Percentiles rank a stretch among this genome's conserved stretches.
phyloP scores from a whole-genome alignment of 2,329 filamentous ascomycete species.

The Botryotinia globosa region DNA sequence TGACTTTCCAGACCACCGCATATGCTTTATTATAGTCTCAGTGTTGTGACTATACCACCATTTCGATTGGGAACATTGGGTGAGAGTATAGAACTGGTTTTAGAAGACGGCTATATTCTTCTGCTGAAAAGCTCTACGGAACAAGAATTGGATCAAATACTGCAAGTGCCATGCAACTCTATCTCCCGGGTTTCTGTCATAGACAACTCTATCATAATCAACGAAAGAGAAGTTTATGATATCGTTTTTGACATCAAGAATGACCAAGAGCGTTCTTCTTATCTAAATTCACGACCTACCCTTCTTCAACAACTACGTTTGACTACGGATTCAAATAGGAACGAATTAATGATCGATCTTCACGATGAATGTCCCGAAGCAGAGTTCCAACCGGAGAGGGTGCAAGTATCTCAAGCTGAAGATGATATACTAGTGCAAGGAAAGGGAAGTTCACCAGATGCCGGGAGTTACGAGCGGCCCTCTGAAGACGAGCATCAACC shows the following conservation, averaged over 20 bases:
- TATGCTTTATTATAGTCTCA: conserved; percentile 18
- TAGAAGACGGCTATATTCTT: conserved; percentile 15
- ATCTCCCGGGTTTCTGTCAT: conserved; percentile 9
- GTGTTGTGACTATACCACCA: conserved; percentile 9
- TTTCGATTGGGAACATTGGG: conserved; percentile 2
- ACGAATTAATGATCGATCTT: conserved; percentile 4
- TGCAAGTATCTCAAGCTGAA: background rate
- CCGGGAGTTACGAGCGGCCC: background rate
- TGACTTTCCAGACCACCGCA: conserved; percentile 5
- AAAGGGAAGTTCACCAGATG: background rate
- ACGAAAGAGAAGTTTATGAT: background rate
- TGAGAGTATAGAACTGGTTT: conserved; percentile 9
- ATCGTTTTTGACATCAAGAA: conserved; percentile 6
- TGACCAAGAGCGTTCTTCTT: background rate
- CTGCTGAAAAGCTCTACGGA: conserved; percentile 15
- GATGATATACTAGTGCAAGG: background rate
- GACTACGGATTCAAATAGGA: background rate
- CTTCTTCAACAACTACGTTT: background rate
- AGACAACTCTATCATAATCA: background rate
- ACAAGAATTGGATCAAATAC: conserved; percentile 21
- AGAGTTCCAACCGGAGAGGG: background rate
- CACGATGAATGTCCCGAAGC: background rate
- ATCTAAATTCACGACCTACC: background rate
- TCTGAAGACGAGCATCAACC: background rate
- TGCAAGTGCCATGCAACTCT: conserved; percentile 15